A percentile compares a stretch with the other conserved stretches of the same genome.
Evolutionary conservation across 257 asterid genomes (phyloP).

Genomic region (Scutellaria minor): DNA sequence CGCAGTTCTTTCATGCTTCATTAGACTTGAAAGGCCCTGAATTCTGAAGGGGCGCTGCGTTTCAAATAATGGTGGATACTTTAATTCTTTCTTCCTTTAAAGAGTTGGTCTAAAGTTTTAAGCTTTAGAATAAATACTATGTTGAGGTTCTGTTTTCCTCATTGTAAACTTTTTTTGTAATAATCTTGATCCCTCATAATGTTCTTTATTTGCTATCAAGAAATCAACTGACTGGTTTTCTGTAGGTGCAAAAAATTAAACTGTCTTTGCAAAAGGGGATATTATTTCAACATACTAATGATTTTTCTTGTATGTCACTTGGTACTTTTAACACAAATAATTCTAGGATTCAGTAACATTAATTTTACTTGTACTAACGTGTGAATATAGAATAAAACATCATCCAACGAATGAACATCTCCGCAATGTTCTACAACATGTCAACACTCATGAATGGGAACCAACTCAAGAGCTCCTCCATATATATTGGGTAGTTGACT

Average conservation of each 20-base stretch:
- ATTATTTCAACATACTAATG: background rate
- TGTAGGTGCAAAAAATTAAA: no score
- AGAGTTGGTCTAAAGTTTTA: conserved; percentile 29
- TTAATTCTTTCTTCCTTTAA: background rate
- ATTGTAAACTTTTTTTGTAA: background rate
- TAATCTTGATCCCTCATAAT: no score
- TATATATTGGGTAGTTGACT: conserved; percentile 63
- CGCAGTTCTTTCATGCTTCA: conserved; percentile 25
- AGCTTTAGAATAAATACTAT: conserved; percentile 27
- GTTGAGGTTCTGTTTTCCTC: conserved; percentile 3
- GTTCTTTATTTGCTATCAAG: no score
- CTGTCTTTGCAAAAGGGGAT: background rate
- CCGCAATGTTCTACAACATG: background rate
- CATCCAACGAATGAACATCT: background rate
- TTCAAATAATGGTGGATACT: conserved; percentile 42
- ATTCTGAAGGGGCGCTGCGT: conserved; percentile 22
- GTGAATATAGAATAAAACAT: background rate
- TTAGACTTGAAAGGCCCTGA: conserved; percentile 30
- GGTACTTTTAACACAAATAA: no score
- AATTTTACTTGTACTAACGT: background rate
- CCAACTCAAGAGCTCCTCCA: conserved; percentile 72
- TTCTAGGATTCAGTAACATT: no score
- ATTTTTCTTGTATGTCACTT: no score
- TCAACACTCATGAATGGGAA: conserved; percentile 82
- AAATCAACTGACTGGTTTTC: no score